These are phyloP conservation scores for Leccinum subgranulosum DNA, from an alignment of 768 basidiomycete genomes.

Conservation along the genomic window DNA sequence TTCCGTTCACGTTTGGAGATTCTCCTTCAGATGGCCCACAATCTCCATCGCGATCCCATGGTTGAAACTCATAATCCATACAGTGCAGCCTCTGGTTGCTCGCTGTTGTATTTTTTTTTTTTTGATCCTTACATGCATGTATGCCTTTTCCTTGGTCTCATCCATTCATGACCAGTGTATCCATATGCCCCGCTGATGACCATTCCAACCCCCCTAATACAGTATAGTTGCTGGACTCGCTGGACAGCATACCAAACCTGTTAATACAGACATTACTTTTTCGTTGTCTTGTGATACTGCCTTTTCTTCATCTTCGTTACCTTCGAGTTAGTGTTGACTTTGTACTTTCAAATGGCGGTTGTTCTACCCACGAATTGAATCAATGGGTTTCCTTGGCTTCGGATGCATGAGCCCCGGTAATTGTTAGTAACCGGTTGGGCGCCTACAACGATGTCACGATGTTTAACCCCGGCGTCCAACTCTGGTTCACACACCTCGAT, in stretches of 20 bases:
- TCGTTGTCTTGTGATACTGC: constrained; percentile 3
- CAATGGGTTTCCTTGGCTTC: neutral
- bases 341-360: constrained; percentile 7
- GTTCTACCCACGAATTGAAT: constrained; percentile 4
- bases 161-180: constrained; percentile 25
- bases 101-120: constrained; percentile 14
- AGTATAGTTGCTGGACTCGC: constrained; percentile 24
- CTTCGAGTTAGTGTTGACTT: neutral
- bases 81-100: neutral
- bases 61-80: constrained; percentile 10
- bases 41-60: constrained; percentile 23
- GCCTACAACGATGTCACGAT: neutral
- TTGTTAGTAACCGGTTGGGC: constrained; percentile 7
- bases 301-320: neutral
- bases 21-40: constrained; percentile 28
- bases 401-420: neutral
- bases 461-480: neutral
- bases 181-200: constrained; percentile 26
- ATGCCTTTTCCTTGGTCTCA: neutral
- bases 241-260: constrained; percentile 25
- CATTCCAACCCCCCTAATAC: constrained; percentile 15
- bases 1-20: constrained; percentile 60
- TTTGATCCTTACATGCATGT: constrained; percentile 15
- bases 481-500: neutral
- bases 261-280: constrained; percentile 22